A percentile compares a stretch with the other conserved stretches of the same genome.
Conservation (phyloP, 805 yeast genomes). For the Wickerhamomyces strasburgensis region DNA sequence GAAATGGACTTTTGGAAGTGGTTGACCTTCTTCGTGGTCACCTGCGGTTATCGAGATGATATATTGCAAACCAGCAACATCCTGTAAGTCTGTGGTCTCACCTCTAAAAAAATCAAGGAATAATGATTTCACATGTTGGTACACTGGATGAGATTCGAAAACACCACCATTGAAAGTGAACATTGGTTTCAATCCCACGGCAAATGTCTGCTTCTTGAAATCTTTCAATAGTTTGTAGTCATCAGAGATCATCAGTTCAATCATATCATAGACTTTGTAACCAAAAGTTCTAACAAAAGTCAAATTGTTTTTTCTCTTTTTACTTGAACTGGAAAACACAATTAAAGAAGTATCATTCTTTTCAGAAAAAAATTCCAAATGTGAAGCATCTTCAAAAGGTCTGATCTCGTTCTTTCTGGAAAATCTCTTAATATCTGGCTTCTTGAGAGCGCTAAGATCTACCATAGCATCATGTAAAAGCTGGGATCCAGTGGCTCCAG, state of each 20-base stretch:
- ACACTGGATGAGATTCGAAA: conserved; percentile 85
- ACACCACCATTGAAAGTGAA: conserved; percentile 88
- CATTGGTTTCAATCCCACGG: conserved; percentile 91
- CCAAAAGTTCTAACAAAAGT: conserved; percentile 89
- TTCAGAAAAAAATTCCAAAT: conserved; percentile 88
- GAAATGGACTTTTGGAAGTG: conserved; percentile 78
- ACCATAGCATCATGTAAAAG: conserved; percentile 83
- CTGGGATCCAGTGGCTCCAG: conserved; percentile 79
- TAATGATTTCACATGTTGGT: conserved; percentile 77
- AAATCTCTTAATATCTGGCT: conserved; percentile 85
- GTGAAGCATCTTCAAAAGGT: conserved; percentile 87
- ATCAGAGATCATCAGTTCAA: conserved; percentile 72
- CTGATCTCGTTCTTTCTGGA: conserved; percentile 81
- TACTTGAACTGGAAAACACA: conserved; percentile 74
- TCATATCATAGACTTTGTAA: conserved; percentile 87
- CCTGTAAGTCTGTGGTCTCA: conserved; percentile 73
- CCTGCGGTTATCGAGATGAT: conserved; percentile 78
- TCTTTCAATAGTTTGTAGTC: conserved; percentile 71
- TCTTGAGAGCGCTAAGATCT: conserved; percentile 84
- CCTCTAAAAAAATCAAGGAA: conserved; percentile 91
- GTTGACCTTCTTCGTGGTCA: conserved; percentile 62
- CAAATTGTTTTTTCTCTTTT: conserved; percentile 89
- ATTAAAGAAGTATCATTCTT: conserved; percentile 88
- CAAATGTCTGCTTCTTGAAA: conserved; percentile 75
- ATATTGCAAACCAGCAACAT: conserved; percentile 92